A percentile compares a stretch with the other conserved stretches of the same genome.
Evolutionary conservation across 192 early-diverging fungal species (phyloP).

Genomic region (Gaertneriomyces semiglobifer): DNA sequence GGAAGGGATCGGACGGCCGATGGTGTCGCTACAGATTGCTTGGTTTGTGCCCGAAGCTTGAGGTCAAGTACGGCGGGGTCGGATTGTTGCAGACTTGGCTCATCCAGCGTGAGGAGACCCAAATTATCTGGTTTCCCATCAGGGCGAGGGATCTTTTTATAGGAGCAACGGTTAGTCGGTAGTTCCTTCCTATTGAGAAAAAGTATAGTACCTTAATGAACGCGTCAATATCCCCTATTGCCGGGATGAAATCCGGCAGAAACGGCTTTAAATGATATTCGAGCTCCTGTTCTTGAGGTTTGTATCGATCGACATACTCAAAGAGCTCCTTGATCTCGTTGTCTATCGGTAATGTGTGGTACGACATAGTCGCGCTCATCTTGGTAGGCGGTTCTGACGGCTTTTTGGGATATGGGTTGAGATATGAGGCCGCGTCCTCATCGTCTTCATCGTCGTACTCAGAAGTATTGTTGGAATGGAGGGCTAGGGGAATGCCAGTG

Average conservation of each 20-base stretch:
- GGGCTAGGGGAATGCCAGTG: too few species aligned
- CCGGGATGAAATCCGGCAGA: constrained; percentile 59
- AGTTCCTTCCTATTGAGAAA: not conserved
- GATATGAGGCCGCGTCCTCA: too few species aligned
- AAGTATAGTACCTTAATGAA: constrained; percentile 51
- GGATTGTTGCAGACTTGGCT: constrained; percentile 47
- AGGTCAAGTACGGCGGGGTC: constrained; percentile 60
- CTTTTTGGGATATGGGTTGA: too few species aligned
- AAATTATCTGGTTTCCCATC: constrained; percentile 46
- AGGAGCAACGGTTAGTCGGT: not conserved
- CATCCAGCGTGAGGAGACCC: constrained; percentile 51
- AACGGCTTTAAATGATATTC: constrained; percentile 53
- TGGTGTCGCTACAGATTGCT: constrained; percentile 32
- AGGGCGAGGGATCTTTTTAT: constrained; percentile 44
- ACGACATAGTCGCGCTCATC: not conserved
- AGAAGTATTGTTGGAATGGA: too few species aligned
- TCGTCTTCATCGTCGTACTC: too few species aligned
- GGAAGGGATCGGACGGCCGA: constrained; percentile 41
- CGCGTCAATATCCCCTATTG: constrained; percentile 64
- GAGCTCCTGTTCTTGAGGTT: constrained; percentile 54
- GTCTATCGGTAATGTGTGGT: constrained; percentile 8
- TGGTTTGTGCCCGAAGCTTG: constrained; percentile 46
- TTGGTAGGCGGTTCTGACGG: too few species aligned
- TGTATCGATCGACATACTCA: constrained; percentile 47
- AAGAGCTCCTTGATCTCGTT: constrained; percentile 55